Evolutionary conservation across 257 asterid genomes (phyloP).

Genomic region (Solanum rostratum): DNA sequence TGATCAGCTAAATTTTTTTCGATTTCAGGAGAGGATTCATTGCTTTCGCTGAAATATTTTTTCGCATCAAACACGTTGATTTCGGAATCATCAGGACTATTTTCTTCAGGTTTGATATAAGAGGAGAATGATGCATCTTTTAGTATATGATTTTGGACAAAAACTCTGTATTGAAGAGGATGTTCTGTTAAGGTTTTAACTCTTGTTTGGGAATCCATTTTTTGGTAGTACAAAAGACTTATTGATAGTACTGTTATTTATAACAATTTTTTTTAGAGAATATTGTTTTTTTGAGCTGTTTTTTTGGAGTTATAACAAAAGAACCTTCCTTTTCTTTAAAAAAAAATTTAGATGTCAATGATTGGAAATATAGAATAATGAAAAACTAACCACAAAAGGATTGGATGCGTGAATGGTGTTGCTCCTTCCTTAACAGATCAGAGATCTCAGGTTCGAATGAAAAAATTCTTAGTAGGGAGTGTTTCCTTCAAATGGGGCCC

Average conservation of each 20-base stretch:
- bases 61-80: constrained; percentile 81
- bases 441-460: too few species aligned
- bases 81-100: constrained; percentile 36
- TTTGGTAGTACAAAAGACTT: background rate
- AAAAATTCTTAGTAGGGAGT: too few species aligned
- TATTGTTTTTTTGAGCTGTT: background rate
- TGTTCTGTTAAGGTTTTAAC: constrained; percentile 29
- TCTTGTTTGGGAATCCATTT: constrained; percentile 39
- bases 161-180: constrained; percentile 29
- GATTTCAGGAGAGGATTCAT: background rate
- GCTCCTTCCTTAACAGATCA: too few species aligned
- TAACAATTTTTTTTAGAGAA: background rate
- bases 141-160: constrained; percentile 7
- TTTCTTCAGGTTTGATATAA: constrained; percentile 24
- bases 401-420: too few species aligned
- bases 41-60: constrained; percentile 60
- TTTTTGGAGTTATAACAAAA: background rate
- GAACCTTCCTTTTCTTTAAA: background rate
- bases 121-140: constrained; percentile 48
- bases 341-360: background rate
- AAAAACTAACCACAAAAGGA: too few species aligned
- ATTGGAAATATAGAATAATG: background rate
- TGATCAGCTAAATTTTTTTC: constrained; percentile 3
- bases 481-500: too few species aligned
- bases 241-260: background rate